phyloP scores from a whole-genome alignment of 352 stramenopile species.

The Phytophthora tubulina region DNA sequence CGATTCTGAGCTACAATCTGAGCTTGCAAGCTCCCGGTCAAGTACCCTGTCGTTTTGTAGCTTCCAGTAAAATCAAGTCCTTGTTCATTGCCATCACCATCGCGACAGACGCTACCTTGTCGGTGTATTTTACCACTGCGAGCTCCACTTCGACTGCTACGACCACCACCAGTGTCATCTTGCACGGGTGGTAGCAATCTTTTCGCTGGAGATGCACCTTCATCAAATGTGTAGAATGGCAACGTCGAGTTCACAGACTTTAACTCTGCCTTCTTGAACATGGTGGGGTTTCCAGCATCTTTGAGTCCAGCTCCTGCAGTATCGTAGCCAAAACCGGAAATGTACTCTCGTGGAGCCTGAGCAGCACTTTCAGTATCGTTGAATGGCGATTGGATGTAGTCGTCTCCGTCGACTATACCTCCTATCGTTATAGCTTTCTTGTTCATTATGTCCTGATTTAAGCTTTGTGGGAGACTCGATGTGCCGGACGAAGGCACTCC shows the following conservation, averaged over 20 bases:
- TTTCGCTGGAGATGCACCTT: constrained; percentile 34
- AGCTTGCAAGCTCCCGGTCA: constrained; percentile 26
- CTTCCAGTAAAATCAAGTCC: constrained; percentile 29
- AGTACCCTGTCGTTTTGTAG: constrained; percentile 36
- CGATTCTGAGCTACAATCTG: constrained; percentile 15
- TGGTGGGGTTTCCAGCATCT: background rate
- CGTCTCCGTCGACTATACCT: background rate
- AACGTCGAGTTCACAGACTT: constrained; percentile 9
- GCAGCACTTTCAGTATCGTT: background rate
- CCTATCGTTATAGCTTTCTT: no score
- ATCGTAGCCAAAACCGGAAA: constrained; percentile 32
- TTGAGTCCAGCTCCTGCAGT: background rate
- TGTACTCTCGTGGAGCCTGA: constrained; percentile 11
- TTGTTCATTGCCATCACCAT: background rate
- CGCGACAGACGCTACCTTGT: constrained; percentile 1
- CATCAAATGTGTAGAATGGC: constrained; percentile 40
- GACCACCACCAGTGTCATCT: constrained; percentile 1
- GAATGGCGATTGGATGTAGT: background rate
- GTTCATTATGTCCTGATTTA: no score
- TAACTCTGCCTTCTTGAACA: constrained; percentile 7
- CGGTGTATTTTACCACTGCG: constrained; percentile 5
- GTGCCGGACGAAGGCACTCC: background rate
- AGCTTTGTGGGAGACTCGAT: no score
- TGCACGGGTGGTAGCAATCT: constrained; percentile 29
- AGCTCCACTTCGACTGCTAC: constrained; percentile 6